These are phyloP conservation scores for Clarireedia sp. DNA, from an alignment of 2,329 filamentous ascomycete species.

Conservation along the genomic window DNA sequence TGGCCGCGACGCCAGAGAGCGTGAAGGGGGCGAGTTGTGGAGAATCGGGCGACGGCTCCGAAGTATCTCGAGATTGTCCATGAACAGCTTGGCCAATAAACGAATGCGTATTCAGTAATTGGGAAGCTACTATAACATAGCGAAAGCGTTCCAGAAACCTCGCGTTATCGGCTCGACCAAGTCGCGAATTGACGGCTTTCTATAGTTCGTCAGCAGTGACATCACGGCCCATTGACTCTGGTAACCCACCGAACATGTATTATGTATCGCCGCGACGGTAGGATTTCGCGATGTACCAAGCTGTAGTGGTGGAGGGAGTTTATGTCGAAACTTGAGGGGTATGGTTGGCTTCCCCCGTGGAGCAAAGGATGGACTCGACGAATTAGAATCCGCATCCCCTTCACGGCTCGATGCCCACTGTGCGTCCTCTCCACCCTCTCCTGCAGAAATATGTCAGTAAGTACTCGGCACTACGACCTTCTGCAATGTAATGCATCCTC, in stretches of 20 bases:
- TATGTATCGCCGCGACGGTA: constrained; percentile 39
- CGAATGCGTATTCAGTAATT: constrained; percentile 68
- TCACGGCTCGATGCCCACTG: constrained; percentile 23
- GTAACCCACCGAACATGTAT: constrained; percentile 43
- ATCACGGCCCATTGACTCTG: not conserved
- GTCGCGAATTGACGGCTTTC: constrained; percentile 62
- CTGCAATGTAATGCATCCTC: not conserved
- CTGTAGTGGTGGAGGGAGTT: constrained; percentile 36
- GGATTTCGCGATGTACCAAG: constrained; percentile 35
- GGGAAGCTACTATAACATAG: constrained; percentile 86
- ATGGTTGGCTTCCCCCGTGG: constrained; percentile 48
- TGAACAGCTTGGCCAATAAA: constrained; percentile 36
- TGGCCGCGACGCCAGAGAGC: constrained; percentile 56
- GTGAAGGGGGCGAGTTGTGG: constrained; percentile 40
- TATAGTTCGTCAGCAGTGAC: constrained; percentile 31
- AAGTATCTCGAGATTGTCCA: constrained; percentile 19
- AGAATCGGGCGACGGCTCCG: constrained; percentile 14
- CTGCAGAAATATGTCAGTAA: constrained; percentile 27
- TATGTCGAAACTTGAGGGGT: constrained; percentile 45
- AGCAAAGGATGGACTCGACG: constrained; percentile 39
- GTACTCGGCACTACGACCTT: not conserved
- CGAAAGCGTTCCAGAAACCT: constrained; percentile 88
- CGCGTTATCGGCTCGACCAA: constrained; percentile 71
- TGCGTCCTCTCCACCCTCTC: constrained; percentile 37
- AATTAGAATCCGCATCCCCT: constrained; percentile 14